Conservation (phyloP, 352 stramenopile species). For the Phytopythium sindhum region DNA sequence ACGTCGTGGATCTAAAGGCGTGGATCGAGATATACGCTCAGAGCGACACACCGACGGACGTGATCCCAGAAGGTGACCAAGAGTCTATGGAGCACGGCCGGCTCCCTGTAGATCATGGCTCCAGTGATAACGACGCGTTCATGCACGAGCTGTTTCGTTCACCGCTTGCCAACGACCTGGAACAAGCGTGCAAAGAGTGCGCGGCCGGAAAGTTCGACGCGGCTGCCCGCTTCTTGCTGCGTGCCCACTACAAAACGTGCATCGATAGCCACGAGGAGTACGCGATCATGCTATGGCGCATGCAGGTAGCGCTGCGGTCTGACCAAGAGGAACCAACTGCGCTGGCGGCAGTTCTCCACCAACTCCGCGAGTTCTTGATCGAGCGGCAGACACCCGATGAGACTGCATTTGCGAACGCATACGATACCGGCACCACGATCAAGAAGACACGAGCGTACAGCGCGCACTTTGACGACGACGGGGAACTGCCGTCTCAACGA, state of each 20-base stretch:
- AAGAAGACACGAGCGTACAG: neutral
- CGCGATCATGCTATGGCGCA: conserved; percentile 35
- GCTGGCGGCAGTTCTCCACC: conserved; percentile 4
- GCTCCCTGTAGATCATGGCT: neutral
- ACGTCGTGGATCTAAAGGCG: conserved; percentile 14
- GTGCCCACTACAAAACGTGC: conserved; percentile 47
- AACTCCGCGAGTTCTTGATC: conserved; percentile 22
- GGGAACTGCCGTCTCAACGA: conserved; percentile 8
- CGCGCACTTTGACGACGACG: conserved; percentile 16
- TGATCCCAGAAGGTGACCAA: too few species aligned
- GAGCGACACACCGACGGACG: neutral
- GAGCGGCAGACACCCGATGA: conserved; percentile 28
- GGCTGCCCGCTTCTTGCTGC: conserved; percentile 28
- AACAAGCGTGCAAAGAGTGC: neutral
- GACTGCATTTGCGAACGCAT: neutral
- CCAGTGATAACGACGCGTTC: neutral
- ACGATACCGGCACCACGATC: neutral
- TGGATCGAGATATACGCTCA: conserved; percentile 1
- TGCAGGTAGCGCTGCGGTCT: conserved; percentile 23
- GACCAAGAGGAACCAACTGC: neutral
- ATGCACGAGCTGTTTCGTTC: conserved; percentile 8
- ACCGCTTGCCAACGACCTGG: conserved; percentile 16
- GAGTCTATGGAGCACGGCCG: neutral
- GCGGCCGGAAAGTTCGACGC: conserved; percentile 16
- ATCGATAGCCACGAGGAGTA: conserved; percentile 56